Evolutionary conservation across 371 early-diverging fungal genomes (phyloP).

Genomic region (Mycotypha africana): DNA sequence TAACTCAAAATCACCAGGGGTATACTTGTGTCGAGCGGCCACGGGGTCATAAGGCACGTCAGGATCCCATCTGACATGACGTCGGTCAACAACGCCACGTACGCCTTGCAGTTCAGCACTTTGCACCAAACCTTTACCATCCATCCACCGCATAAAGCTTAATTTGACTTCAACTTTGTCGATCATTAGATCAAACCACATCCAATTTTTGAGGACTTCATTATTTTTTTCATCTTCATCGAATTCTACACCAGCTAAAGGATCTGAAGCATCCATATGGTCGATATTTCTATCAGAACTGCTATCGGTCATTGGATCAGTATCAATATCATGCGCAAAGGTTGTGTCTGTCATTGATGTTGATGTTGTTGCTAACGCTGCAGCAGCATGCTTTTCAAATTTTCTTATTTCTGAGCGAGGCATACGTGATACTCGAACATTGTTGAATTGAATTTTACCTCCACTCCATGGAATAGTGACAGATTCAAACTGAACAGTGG

Average conservation of each 20-base stretch:
- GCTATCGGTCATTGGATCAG: background rate
- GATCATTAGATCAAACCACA: constrained; percentile 78
- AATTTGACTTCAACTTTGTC: constrained; percentile 84
- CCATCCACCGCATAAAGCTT: constrained; percentile 86
- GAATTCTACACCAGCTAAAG: constrained; percentile 34
- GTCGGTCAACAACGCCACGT: constrained; percentile 85
- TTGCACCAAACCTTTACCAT: constrained; percentile 85
- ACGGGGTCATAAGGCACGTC: constrained; percentile 59
- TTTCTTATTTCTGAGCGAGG: constrained; percentile 34
- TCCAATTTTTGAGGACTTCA: constrained; percentile 35
- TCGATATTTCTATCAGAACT: background rate
- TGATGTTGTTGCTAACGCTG: background rate
- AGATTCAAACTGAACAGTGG: constrained; percentile 82
- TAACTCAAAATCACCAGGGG: constrained; percentile 84
- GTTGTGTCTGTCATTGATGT: background rate
- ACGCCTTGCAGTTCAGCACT: constrained; percentile 82
- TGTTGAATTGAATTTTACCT: constrained; percentile 82
- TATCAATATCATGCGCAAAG: constrained; percentile 5
- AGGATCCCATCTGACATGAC: constrained; percentile 79
- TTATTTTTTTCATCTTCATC: constrained; percentile 41
- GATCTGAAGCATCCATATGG: constrained; percentile 19
- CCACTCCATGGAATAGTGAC: constrained; percentile 91
- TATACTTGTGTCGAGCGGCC: constrained; percentile 57
- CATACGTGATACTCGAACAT: constrained; percentile 66
- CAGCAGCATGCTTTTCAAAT: constrained; percentile 34